These are phyloP conservation scores for Rhodotorula sp. DNA, from an alignment of 1,284 basidiomycete species.

Conservation along the genomic window DNA sequence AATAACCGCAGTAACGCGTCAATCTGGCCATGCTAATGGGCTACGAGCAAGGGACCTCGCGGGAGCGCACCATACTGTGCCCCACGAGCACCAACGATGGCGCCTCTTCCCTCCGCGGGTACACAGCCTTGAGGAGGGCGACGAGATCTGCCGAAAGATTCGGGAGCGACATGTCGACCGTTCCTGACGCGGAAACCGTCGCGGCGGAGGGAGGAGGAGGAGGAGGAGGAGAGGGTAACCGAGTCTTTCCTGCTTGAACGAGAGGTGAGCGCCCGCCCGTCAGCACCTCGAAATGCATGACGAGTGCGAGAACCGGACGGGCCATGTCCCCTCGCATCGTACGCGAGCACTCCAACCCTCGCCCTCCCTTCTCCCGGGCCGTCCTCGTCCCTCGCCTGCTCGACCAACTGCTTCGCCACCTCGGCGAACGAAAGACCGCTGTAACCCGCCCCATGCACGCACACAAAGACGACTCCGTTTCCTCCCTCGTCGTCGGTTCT, in stretches of 20 bases:
- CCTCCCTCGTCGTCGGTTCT: constrained; percentile 52
- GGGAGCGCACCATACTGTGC: constrained; percentile 51
- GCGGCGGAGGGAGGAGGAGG: too few relatives aligned
- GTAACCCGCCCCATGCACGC: constrained; percentile 93
- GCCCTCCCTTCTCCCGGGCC: constrained; percentile 41
- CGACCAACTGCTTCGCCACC: constrained; percentile 72
- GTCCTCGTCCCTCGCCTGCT: constrained; percentile 54
- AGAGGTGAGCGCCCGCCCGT: too few relatives aligned
- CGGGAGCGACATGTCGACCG: constrained; percentile 66
- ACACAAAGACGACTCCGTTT: constrained; percentile 71
- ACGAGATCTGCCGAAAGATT: constrained; percentile 70
- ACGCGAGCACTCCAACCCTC: constrained; percentile 76
- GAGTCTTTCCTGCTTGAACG: neutral
- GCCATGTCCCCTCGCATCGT: constrained; percentile 90
- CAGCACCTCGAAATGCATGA: neutral
- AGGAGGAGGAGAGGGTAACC: neutral
- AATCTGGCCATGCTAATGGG: neutral
- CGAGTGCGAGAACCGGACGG: constrained; percentile 42
- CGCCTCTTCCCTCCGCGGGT: constrained; percentile 61
- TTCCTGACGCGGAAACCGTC: too few relatives aligned
- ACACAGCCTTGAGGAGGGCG: constrained; percentile 65
- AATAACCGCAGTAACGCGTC: neutral
- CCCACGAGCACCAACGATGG: constrained; percentile 63
- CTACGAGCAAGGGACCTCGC: constrained; percentile 6
- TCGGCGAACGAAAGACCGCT: constrained; percentile 84